Evolutionary conservation across 2,329 filamentous ascomycete genomes (phyloP).

Genomic region (Colletotrichum noveboracense): DNA sequence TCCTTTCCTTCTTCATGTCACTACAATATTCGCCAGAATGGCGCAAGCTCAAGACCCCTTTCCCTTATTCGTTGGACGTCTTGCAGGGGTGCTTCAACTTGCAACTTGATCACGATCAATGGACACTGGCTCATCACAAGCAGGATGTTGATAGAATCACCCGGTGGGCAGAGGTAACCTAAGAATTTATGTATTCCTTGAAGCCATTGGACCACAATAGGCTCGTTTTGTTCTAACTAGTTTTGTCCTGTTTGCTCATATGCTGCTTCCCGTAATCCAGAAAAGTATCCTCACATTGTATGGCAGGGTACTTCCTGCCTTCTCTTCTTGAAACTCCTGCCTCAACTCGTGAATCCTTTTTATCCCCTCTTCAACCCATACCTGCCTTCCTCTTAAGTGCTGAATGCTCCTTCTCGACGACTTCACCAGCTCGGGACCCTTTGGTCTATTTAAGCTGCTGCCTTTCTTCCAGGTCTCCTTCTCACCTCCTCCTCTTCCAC

Average conservation of each 20-base stretch:
- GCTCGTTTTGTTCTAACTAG: background rate
- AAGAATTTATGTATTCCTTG: background rate
- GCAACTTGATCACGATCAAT: background rate
- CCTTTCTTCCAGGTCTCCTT: background rate
- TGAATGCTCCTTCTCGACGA: background rate
- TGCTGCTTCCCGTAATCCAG: background rate
- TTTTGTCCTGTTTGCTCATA: background rate
- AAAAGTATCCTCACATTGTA: background rate
- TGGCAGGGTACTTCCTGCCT: background rate
- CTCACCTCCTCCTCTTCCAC: background rate
- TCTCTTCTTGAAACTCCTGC: background rate
- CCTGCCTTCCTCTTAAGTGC: background rate
- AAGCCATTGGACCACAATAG: background rate
- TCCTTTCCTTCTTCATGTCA: background rate
- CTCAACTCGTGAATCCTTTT: background rate
- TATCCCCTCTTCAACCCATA: background rate
- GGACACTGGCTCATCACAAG: background rate
- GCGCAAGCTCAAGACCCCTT: background rate
- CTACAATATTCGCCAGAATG: background rate
- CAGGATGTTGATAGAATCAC: background rate
- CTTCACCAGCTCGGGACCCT: background rate
- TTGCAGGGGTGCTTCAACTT: background rate
- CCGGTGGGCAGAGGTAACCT: background rate
- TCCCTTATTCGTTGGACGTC: background rate
- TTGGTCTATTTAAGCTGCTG: background rate